Base-by-base conservation (phyloP, 1,139 yeast species). In the Starmera stellimalicola region DNA sequence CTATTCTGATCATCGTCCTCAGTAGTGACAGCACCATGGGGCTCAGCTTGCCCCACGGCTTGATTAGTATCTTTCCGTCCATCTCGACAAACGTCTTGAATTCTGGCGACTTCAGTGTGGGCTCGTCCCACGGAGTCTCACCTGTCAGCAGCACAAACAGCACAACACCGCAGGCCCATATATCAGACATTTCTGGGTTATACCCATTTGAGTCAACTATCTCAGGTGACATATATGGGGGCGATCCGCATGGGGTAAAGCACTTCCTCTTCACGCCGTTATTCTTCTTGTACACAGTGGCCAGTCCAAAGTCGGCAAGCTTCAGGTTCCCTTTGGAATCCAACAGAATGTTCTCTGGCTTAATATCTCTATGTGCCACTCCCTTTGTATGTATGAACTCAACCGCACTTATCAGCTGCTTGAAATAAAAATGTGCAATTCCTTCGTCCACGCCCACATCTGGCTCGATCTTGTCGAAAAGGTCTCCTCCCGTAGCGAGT, bases 311-410 rank as follows among this genome's bases (percentile, higher is more conserved):
- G 52, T 77, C 85, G 2, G 81, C 76, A 14, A 78, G 54, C 48
- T 77, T 77, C 42, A 78, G 54, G 48, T 80, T 80, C 5, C 75
- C 77, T 35, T 70, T 70, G 19, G 60, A 60, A 50, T 85, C 95
- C 15, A 87, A 60, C 23, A 87, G 62, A n/a, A 85, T 73, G 50
- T 85, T 85, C 50, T 85, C 95, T 0, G 95, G 95, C 51, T 85
- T 85, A 37, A 87, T 81, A 52, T 85, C 95, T 41, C 95, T 57
- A 58, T 85, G 95, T 5, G 93, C 88, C 28, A 85, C 80, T 33
- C 91, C 85, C 33, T 68, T 69, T 3, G 67, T 62, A 51, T 85
- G 95, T 27, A 84, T 51, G 45, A 64, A 73, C 6, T 60, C 62
- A 12, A 75, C 55, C 0, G 80, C 81, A 35, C 67, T 70, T 2